Conservation (phyloP, 805 yeast genomes). For the Hanseniaspora meyeri region DNA sequence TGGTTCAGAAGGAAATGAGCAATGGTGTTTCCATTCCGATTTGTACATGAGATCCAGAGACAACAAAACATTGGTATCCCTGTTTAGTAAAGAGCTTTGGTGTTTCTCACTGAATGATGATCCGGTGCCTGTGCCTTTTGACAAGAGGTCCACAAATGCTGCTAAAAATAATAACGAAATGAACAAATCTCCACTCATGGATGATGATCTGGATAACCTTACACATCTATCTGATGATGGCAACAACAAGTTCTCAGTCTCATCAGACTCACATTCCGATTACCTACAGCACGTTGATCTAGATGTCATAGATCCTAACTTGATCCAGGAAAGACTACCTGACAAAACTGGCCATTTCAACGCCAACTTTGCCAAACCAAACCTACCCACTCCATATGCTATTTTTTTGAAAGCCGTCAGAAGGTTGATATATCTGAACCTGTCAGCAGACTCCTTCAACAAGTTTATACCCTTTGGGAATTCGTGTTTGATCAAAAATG, state of each 20-base stretch:
- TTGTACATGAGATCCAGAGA: constrained; percentile 27
- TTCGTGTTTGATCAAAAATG: constrained; percentile 27
- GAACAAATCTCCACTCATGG: constrained; percentile 1
- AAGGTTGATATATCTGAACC: constrained; percentile 29
- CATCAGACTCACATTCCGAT: not conserved
- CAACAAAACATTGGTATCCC: constrained; percentile 29
- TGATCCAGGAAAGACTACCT: constrained; percentile 16
- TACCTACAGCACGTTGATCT: constrained; percentile 10
- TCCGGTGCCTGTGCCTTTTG: constrained; percentile 26
- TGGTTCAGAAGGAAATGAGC: constrained; percentile 29
- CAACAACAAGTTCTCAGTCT: not conserved
- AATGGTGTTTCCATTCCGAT: constrained; percentile 34
- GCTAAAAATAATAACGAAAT: not conserved
- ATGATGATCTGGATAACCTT: not conserved
- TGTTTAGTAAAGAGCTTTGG: constrained; percentile 34
- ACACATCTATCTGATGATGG: not conserved
- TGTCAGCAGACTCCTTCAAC: constrained; percentile 26
- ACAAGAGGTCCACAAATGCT: constrained; percentile 3
- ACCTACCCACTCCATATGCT: constrained; percentile 32
- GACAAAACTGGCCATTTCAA: constrained; percentile 27
- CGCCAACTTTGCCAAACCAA: constrained; percentile 28
- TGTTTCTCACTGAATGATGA: constrained; percentile 32
- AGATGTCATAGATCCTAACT: constrained; percentile 3
- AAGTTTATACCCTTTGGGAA: constrained; percentile 41
- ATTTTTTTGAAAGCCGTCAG: constrained; percentile 41